Conservation (phyloP, 192 early-diverging fungal genomes). For the Chytriomyces sp. region DNA sequence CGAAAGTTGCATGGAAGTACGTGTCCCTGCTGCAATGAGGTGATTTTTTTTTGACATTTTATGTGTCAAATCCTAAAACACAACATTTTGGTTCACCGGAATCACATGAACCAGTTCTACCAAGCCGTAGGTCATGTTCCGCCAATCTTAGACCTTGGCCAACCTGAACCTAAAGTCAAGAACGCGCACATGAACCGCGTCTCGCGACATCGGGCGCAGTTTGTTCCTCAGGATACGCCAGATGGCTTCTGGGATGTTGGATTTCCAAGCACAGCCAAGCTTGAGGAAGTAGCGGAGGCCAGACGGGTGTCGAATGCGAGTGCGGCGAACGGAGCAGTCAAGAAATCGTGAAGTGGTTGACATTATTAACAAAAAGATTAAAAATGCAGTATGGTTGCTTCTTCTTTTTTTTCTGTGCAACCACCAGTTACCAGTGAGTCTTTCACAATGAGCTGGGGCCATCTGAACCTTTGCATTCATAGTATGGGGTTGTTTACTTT, state of each 20-base stretch:
- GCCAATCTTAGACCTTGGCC: conserved; percentile 19
- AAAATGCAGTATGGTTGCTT: no score
- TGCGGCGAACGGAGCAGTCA: no score
- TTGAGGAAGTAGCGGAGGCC: no score
- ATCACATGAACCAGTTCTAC: no score
- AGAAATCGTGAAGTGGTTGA: no score
- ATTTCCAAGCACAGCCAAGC: conserved; percentile 7
- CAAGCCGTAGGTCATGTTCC: conserved; percentile 7
- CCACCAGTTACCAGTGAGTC: no score
- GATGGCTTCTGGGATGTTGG: conserved; percentile 27
- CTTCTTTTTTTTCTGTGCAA: no score
- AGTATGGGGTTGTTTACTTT: no score
- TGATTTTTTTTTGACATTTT: neutral
- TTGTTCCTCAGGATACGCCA: neutral
- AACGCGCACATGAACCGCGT: conserved; percentile 4
- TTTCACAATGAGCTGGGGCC: no score
- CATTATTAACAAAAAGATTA: no score
- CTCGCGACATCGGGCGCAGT: conserved; percentile 7
- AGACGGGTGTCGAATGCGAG: neutral
- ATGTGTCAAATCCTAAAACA: neutral
- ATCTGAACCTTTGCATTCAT: no score
- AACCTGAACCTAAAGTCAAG: neutral
- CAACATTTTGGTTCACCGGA: neutral
- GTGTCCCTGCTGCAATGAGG: conserved; percentile 17
- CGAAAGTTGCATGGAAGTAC: conserved; percentile 1